Conservation (phyloP, 2,329 filamentous ascomycete genomes). For the Reticulascus tulasneorum region DNA sequence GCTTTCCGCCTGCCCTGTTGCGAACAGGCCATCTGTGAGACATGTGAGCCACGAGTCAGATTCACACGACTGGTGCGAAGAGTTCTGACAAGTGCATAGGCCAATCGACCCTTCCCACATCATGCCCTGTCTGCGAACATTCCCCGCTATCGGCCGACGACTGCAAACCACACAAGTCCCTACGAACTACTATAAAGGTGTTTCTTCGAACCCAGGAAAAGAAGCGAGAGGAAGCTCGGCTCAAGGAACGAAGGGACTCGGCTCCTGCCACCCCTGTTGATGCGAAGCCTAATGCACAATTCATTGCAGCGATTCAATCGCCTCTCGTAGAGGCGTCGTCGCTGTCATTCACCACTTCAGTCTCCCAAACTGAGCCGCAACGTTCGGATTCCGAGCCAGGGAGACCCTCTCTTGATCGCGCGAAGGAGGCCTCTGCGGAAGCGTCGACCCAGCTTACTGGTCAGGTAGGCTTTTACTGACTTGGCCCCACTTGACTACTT, state of each 20-base stretch:
- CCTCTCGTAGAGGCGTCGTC: conserved; percentile 12
- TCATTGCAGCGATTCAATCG: conserved; percentile 19
- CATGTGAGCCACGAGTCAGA: conserved; percentile 57
- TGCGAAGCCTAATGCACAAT: conserved; percentile 27
- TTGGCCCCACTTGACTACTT: too few species aligned
- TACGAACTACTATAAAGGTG: conserved; percentile 89
- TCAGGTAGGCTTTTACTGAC: background rate
- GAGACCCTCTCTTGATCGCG: background rate
- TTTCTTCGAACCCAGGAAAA: conserved; percentile 90
- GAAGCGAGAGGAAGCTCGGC: conserved; percentile 67
- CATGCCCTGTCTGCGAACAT: conserved; percentile 92
- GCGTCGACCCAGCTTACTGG: background rate
- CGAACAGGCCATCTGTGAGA: conserved; percentile 89
- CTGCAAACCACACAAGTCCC: conserved; percentile 82
- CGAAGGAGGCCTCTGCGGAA: background rate
- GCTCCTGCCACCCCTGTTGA: conserved; percentile 39
- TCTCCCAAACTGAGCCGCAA: background rate
- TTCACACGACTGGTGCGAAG: background rate
- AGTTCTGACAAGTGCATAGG: conserved; percentile 44
- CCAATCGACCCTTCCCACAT: conserved; percentile 69
- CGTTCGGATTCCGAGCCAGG: background rate
- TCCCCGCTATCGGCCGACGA: conserved; percentile 80
- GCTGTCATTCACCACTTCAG: too few species aligned
- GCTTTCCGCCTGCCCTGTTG: conserved; percentile 91
- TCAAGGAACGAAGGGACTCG: conserved; percentile 42